Evolutionary conservation across 352 stramenopile genomes (phyloP), one percentile per base, ranked within the genome.

Genomic region (Phytophthora meadii): DNA sequence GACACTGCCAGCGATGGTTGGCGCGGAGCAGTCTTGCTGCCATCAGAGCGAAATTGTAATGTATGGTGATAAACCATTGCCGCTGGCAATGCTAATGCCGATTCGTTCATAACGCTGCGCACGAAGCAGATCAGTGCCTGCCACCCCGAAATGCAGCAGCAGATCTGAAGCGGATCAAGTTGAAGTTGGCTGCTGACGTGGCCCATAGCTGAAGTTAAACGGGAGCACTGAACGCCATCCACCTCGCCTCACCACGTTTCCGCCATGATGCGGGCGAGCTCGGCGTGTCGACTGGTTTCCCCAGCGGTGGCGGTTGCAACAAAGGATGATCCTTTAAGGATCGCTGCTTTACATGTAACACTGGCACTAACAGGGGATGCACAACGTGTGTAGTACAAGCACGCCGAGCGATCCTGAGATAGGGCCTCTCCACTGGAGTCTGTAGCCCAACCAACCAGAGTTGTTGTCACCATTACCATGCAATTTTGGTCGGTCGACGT

Each of bases 201-300:
- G 34, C 24, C 4, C 12, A 45, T 53, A 49, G 41, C 40, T 61
- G 42, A 68, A 68, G 59, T 56, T 61, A 56, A 62, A 63, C 27
- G 53, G 48, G 32, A 56, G 12, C 36, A n/a, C 61, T 68, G 61
- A 63, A 48, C 28, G 44, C 44, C 52, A 58, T 62, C 41, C 47
- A 55, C 41, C 28, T 45, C 32, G 30, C 6, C 27, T 30, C 27
- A 1, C 27, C 27, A 30, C 27, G 6, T 30, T 30, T 30, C 27
- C 27, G 15, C 32, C 9, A 14, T 14, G 30, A 14, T 4, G 30
- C 30, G 30, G 30, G 9, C 30, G 30, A 34, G 10, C 7, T 41
- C 36, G 15, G 11, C 36, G 19, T 41, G 12, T 41, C 36, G 36
- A 17, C 12, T 41, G 36, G 6, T 15, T 15, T 22, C 15, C 17